phyloP scores from a whole-genome alignment of 805 yeast species.

The Candida awuae region DNA sequence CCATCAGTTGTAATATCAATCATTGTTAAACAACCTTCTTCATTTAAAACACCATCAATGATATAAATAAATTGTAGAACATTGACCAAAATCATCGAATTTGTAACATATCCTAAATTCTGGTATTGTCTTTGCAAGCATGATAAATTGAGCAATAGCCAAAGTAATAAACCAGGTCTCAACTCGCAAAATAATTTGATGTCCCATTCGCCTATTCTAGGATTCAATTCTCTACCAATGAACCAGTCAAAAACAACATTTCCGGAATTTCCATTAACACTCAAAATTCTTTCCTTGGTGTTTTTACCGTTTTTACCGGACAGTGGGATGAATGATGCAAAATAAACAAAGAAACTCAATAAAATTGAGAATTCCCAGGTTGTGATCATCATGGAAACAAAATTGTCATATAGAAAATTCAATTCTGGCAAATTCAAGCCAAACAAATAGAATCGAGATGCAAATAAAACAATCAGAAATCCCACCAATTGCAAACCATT shows the following conservation, averaged over 20 bases:
- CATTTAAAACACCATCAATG: conserved; percentile 86
- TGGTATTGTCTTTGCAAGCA: conserved; percentile 77
- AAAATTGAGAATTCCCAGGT: conserved; percentile 56
- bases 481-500: conserved; percentile 62
- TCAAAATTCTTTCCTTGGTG: conserved; percentile 62
- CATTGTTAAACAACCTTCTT: conserved; percentile 85
- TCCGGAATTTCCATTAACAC: conserved; percentile 82
- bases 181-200: conserved; percentile 88
- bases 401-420: conserved; percentile 62
- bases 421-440: conserved; percentile 57
- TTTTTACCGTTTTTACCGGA: conserved; percentile 40
- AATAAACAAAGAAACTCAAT: conserved; percentile 58
- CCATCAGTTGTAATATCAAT: conserved; percentile 96
- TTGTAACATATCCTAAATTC: conserved; percentile 39
- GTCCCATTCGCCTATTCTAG: conserved; percentile 78
- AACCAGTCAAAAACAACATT: conserved; percentile 82
- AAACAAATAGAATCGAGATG: conserved; percentile 45
- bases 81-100: conserved; percentile 65
- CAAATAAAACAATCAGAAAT: conserved; percentile 31
- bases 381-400: conserved; percentile 54
- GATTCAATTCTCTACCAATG: conserved; percentile 93
- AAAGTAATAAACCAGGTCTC: conserved; percentile 86
- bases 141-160: conserved; percentile 73
- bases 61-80: conserved; percentile 73
- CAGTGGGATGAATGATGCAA: conserved; percentile 58